These are phyloP conservation scores for Cubamyces lactineus DNA, from an alignment of 768 basidiomycete species.

Conservation along the genomic window DNA sequence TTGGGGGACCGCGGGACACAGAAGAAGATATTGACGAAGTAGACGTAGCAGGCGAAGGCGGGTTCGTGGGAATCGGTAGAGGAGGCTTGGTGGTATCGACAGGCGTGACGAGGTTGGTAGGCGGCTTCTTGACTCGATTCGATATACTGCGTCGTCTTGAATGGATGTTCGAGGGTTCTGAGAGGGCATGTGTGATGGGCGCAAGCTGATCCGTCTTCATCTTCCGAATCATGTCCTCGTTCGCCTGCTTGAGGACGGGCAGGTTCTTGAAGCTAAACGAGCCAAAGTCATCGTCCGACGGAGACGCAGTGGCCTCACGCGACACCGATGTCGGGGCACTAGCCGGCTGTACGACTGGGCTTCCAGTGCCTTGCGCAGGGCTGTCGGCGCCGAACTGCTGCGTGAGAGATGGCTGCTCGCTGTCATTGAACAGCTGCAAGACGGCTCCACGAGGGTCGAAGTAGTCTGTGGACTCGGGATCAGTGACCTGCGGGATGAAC, in stretches of 20 bases:
- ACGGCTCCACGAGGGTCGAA: conserved; percentile 96
- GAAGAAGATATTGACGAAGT: conserved; percentile 91
- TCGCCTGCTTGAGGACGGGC: conserved; percentile 94
- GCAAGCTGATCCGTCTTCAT: conserved; percentile 88
- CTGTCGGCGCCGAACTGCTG: conserved; percentile 52
- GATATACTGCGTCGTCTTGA: conserved; percentile 82
- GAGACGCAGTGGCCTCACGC: conserved; percentile 49
- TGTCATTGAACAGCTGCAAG: conserved; percentile 89
- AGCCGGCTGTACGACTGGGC: conserved; percentile 32
- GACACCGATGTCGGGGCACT: conserved; percentile 42
- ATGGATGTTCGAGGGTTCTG: conserved; percentile 62
- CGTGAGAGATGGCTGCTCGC: conserved; percentile 65
- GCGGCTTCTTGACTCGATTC: conserved; percentile 73
- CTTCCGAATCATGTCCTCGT: conserved; percentile 97
- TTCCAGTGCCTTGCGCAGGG: conserved; percentile 30
- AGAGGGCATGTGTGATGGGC: conserved; percentile 73
- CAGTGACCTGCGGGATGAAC: conserved; percentile 93
- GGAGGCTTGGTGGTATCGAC: conserved; percentile 49
- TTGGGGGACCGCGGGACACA: conserved; percentile 77
- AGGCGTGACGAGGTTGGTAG: conserved; percentile 68
- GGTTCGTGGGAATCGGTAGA: conserved; percentile 66
- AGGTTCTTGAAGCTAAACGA: conserved; percentile 98
- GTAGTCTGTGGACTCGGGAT: conserved; percentile 99
- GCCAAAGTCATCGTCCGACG: conserved; percentile 89
- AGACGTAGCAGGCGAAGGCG: conserved; percentile 91